A percentile compares a stretch with the other conserved stretches of the same genome.
These are phyloP conservation scores for Leonotis leonurus DNA, from an alignment of 257 asterid genomes.

Conservation along the genomic window DNA sequence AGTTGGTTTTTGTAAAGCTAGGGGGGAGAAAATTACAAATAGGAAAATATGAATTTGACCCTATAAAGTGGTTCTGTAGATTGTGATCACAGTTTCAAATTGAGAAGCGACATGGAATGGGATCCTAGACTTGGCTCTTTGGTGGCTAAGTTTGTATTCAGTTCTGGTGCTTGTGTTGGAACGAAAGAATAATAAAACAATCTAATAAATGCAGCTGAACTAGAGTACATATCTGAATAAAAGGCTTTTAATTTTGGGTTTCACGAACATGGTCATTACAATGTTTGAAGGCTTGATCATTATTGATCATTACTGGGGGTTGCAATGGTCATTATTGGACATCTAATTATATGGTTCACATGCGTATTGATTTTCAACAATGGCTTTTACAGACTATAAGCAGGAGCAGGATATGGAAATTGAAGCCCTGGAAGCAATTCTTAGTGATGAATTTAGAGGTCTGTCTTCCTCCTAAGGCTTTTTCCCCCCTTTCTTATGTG, in stretches of 20 bases:
- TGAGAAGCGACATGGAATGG: no score
- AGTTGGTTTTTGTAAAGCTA: slow-evolving; percentile 1
- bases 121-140: no score
- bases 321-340: neutral
- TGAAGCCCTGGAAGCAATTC: slow-evolving; percentile 95
- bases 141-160: neutral
- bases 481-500: neutral
- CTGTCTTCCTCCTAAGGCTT: slow-evolving; percentile 7
- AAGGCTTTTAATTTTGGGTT: slow-evolving; percentile 8
- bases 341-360: neutral
- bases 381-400: slow-evolving; percentile 50
- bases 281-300: neutral
- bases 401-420: slow-evolving; percentile 98
- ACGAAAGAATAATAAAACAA: neutral
- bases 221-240: neutral
- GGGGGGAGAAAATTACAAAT: neutral
- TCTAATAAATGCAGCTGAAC: neutral
- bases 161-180: slow-evolving; percentile 1
- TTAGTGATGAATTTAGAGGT: slow-evolving; percentile 87
- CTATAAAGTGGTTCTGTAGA: neutral
- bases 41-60: neutral
- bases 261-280: neutral
- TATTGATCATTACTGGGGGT: no score
- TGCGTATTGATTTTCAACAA: slow-evolving; percentile 7
- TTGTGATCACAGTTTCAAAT: slow-evolving; percentile 1